A percentile compares a stretch with the other conserved stretches of the same genome.
Evolutionary conservation across 345 rosid genomes (phyloP).

Genomic region (Eucalyptus marginata): DNA sequence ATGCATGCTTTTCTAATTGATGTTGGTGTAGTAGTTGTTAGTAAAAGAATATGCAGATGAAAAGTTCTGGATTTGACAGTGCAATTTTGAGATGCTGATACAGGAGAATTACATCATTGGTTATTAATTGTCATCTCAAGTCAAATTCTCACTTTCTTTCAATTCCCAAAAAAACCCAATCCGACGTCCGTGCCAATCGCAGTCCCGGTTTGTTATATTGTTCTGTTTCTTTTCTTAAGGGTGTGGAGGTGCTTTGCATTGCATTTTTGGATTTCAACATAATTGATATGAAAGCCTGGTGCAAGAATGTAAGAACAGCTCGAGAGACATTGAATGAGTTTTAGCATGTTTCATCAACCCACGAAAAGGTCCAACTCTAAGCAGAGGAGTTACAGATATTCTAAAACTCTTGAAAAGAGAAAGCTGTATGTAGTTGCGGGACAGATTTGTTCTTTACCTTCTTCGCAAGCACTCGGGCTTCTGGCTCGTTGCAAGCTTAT

Average conservation of each 20-base stretch:
- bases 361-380: neutral
- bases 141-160: neutral
- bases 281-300: neutral
- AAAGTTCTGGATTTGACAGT: neutral
- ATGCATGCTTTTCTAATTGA: neutral
- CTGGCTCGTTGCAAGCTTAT: neutral
- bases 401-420: neutral
- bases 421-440: neutral
- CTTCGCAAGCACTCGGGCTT: neutral
- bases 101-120: neutral
- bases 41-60: neutral
- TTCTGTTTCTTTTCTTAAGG: neutral
- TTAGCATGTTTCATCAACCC: neutral
- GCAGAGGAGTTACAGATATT: neutral
- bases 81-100: neutral
- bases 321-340: neutral
- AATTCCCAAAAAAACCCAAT: neutral
- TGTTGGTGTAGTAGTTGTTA: neutral
- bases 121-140: neutral
- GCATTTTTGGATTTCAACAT: neutral
- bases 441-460: neutral
- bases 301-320: neutral
- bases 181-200: neutral
- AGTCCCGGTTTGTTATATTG: neutral
- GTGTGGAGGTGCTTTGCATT: neutral